phyloP scores from a whole-genome alignment of 257 asterid species.

The Gentiana dahurica region DNA sequence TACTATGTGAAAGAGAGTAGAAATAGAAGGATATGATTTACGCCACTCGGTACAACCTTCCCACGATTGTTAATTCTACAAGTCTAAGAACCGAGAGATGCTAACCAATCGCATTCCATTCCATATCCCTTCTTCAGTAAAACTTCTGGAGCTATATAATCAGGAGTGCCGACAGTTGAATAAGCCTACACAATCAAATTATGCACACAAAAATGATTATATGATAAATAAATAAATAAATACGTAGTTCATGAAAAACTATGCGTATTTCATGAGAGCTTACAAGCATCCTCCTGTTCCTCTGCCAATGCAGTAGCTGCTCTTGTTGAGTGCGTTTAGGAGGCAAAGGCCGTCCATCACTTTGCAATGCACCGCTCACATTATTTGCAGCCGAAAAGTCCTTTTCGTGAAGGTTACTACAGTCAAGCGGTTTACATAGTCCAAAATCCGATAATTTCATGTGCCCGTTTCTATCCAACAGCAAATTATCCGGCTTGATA shows the following conservation, averaged over 20 bases:
- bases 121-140: constrained; percentile 90
- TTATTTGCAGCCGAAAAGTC: constrained; percentile 68
- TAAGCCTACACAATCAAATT: constrained; percentile 57
- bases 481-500: constrained; percentile 96
- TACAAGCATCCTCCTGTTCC: constrained; percentile 94
- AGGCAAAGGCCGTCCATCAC: constrained; percentile 84
- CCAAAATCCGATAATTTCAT: constrained; percentile 97
- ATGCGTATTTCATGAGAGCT: constrained; percentile 14
- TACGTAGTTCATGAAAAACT: too few species aligned
- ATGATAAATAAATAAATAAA: neutral
- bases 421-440: constrained; percentile 88
- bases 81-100: constrained; percentile 8
- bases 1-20: too few species aligned
- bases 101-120: constrained; percentile 97
- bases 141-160: constrained; percentile 97
- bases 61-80: too few species aligned
- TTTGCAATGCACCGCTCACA: constrained; percentile 73
- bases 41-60: too few species aligned
- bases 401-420: constrained; percentile 87
- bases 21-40: too few species aligned
- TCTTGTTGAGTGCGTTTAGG: constrained; percentile 95
- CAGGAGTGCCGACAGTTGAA: constrained; percentile 98
- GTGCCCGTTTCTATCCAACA: constrained; percentile 88
- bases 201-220: neutral
- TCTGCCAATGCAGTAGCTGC: constrained; percentile 92